A percentile compares a stretch with the other conserved stretches of the same genome.
These are phyloP conservation scores for Metschnikowia gruessii DNA, from an alignment of 805 yeast species.

Conservation along the genomic window DNA sequence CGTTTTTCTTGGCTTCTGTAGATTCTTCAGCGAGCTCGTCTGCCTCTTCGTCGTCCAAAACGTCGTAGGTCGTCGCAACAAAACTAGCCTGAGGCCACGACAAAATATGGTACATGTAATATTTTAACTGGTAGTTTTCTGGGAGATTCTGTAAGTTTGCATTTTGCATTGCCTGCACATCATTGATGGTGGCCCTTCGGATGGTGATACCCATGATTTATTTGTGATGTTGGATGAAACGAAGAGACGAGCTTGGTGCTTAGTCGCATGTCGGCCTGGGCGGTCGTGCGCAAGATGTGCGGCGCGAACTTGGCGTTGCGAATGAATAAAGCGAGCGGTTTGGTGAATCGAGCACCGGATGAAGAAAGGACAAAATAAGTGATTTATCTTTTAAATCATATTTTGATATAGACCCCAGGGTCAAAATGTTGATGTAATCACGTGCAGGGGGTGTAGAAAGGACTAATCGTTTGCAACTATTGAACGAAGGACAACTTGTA, in stretches of 20 bases:
- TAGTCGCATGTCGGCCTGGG: no score
- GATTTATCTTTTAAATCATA: not conserved
- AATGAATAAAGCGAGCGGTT: no score
- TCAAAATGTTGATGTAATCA: no score
- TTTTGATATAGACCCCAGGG: no score
- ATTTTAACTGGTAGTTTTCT: conserved; percentile 88
- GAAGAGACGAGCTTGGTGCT: not conserved
- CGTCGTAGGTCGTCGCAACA: conserved; percentile 82
- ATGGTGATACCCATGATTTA: conserved; percentile 73
- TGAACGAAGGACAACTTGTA: no score
- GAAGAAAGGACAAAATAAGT: not conserved
- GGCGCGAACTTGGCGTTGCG: conserved; percentile 3
- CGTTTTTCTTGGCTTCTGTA: not conserved
- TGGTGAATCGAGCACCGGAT: no score
- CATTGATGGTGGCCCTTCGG: conserved; percentile 81
- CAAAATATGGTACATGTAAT: conserved; percentile 87
- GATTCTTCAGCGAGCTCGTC: conserved; percentile 12
- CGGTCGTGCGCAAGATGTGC: conserved; percentile 6
- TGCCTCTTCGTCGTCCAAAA: conserved; percentile 23
- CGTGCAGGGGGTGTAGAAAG: no score
- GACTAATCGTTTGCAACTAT: no score
- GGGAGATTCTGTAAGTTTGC: conserved; percentile 90
- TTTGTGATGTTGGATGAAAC: not conserved
- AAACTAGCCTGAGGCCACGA: conserved; percentile 98
- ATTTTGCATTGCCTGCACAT: conserved; percentile 93